Evolutionary conservation across 495 filamentous ascomycete species (phyloP).

Genomic region (Xylaria bambusicola): DNA sequence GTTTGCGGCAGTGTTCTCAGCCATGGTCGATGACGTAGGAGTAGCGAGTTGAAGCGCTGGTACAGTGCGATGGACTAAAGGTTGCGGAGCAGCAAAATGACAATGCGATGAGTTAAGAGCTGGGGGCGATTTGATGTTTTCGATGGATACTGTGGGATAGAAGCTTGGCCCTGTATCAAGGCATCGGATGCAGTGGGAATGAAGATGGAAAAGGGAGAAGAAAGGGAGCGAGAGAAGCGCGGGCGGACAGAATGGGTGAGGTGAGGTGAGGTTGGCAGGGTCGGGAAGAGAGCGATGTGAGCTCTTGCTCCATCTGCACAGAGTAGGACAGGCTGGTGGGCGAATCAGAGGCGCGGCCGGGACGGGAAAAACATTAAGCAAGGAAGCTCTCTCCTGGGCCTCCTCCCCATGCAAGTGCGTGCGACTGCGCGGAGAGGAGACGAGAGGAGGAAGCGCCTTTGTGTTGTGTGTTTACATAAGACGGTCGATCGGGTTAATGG

Average conservation of each 20-base stretch:
- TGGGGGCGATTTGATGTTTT: conserved; percentile 10
- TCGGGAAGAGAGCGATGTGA: conserved; percentile 16
- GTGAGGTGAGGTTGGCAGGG: conserved; percentile 34
- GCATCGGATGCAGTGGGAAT: conserved; percentile 1
- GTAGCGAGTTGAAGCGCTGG: conserved; percentile 13
- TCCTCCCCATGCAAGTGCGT: background rate
- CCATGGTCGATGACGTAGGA: conserved; percentile 51
- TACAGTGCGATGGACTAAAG: conserved; percentile 16
- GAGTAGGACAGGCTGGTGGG: conserved; percentile 29
- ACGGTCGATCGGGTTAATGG: conserved; percentile 16
- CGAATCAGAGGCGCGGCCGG: conserved; percentile 37
- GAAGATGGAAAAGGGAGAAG: conserved; percentile 18
- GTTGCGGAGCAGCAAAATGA: background rate
- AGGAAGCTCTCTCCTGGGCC: conserved; percentile 19
- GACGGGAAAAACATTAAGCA: conserved; percentile 36
- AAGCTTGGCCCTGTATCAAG: background rate
- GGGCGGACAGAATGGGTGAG: conserved; percentile 18
- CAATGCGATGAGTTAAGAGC: conserved; percentile 13
- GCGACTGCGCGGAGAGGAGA: background rate
- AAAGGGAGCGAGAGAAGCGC: conserved; percentile 20
- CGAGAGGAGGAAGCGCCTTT: conserved; percentile 3
- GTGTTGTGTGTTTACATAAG: conserved; percentile 32
- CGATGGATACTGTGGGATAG: background rate
- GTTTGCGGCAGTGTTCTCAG: conserved; percentile 39
- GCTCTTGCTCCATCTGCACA: conserved; percentile 26